Percentiles rank a stretch among this genome's conserved stretches.
phyloP scores from a whole-genome alignment of 1,284 basidiomycete species.

The Sporisorium scitamineum region DNA sequence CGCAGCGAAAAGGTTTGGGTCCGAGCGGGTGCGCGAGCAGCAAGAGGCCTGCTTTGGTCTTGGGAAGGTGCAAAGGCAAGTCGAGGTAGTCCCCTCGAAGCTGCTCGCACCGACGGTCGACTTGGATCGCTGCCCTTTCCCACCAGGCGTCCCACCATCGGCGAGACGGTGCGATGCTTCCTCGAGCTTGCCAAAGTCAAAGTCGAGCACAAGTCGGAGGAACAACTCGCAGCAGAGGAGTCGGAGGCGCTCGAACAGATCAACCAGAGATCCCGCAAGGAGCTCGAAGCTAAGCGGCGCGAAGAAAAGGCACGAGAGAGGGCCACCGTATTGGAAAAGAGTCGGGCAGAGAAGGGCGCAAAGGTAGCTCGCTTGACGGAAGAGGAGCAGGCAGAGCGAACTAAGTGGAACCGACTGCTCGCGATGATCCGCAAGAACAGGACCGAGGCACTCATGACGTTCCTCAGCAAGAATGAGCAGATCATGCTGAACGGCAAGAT shows the following conservation, averaged over 20 bases:
- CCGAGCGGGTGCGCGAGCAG: constrained; percentile 58
- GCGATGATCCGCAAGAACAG: constrained; percentile 91
- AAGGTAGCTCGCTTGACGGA: constrained; percentile 33
- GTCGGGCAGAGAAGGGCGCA: constrained; percentile 29
- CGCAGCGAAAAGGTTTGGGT: constrained; percentile 66
- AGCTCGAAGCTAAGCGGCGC: constrained; percentile 47
- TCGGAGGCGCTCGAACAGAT: constrained; percentile 41
- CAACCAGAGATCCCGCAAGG: constrained; percentile 38
- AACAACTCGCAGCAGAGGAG: constrained; percentile 77
- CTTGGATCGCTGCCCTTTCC: constrained; percentile 59
- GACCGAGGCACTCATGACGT: constrained; percentile 81
- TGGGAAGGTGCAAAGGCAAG: constrained; percentile 54
- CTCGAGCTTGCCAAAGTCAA: constrained; percentile 88
- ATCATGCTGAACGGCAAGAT: constrained; percentile 70
- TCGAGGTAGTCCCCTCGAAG: constrained; percentile 62
- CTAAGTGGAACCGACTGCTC: constrained; percentile 73
- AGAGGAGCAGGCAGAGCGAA: constrained; percentile 41
- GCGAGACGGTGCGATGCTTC: constrained; percentile 88
- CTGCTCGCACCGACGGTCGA: constrained; percentile 68
- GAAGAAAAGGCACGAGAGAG: constrained; percentile 48
- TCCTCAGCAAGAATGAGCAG: constrained; percentile 81
- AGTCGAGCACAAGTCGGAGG: constrained; percentile 85
- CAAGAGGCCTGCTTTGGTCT: constrained; percentile 65
- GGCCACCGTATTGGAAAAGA: constrained; percentile 26
- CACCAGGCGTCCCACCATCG: constrained; percentile 78